A percentile compares a stretch with the other conserved stretches of the same genome.
Evolutionary conservation across 2,329 filamentous ascomycete genomes (phyloP).

Genomic region (Calonectria hawksworthii): DNA sequence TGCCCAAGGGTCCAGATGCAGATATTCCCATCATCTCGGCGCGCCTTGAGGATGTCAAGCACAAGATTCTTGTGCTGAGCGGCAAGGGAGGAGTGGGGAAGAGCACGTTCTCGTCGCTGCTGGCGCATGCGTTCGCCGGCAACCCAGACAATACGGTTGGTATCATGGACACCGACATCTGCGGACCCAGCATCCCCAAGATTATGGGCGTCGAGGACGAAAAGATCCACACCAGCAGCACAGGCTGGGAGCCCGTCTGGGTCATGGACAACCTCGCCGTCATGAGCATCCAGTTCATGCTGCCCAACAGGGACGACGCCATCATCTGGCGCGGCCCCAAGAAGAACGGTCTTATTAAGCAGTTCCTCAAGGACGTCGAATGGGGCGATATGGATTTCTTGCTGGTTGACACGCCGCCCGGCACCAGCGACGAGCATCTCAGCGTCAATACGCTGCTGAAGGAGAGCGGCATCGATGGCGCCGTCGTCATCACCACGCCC

Average conservation of each 20-base stretch:
- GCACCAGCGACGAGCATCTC: slow-evolving; percentile 95
- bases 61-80: slow-evolving; percentile 93
- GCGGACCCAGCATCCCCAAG: slow-evolving; percentile 95
- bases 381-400: slow-evolving; percentile 97
- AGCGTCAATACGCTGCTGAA: slow-evolving; percentile 93
- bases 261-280: slow-evolving; percentile 93
- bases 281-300: slow-evolving; percentile 99
- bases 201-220: slow-evolving; percentile 98
- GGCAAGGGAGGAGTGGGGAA: slow-evolving; percentile 98
- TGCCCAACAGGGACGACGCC: slow-evolving; percentile 92
- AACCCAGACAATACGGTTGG: slow-evolving; percentile 86
- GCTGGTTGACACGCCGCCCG: slow-evolving; percentile 94
- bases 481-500: slow-evolving; percentile 92
- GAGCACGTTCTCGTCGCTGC: slow-evolving; percentile 90
- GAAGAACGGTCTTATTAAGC: slow-evolving; percentile 98
- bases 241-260: slow-evolving; percentile 96
- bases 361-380: slow-evolving; percentile 97
- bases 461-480: slow-evolving; percentile 92
- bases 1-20: slow-evolving; percentile 94
- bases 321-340: slow-evolving; percentile 98
- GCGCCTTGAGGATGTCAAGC: slow-evolving; percentile 83
- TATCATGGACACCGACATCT: slow-evolving; percentile 98
- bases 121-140: slow-evolving; percentile 89
- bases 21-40: slow-evolving; percentile 91
- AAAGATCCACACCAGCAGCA: slow-evolving; percentile 90